Percentiles rank a stretch among this genome's conserved stretches.
Evolutionary conservation across 176 grass and related monocot species (phyloP).

Genomic region (Eragrostis nindensis): DNA sequence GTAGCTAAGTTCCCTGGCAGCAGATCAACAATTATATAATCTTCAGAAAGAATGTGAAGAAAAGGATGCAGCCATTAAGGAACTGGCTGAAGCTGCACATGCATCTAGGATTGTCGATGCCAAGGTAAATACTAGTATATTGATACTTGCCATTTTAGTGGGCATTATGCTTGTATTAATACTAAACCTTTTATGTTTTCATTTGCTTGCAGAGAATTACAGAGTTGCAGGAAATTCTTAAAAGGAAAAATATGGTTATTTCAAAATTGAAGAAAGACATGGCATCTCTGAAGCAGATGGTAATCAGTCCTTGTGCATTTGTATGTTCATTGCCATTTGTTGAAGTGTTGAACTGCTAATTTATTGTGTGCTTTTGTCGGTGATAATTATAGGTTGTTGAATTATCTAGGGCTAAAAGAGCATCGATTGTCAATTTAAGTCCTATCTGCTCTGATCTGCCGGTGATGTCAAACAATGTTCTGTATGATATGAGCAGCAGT

Average conservation of each 20-base stretch:
- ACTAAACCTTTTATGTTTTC: background rate
- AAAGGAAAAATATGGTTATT: slow-evolving; percentile 83
- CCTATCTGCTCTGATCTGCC: slow-evolving; percentile 47
- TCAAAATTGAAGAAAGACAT: slow-evolving; percentile 92
- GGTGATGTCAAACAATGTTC: slow-evolving; percentile 82
- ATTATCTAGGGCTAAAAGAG: slow-evolving; percentile 70
- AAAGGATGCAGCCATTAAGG: slow-evolving; percentile 81
- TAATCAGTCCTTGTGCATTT: slow-evolving; percentile 31
- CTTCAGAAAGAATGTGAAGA: slow-evolving; percentile 89
- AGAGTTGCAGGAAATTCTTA: slow-evolving; percentile 75
- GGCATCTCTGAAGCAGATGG: slow-evolving; percentile 68
- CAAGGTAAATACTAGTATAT: slow-evolving; percentile 59
- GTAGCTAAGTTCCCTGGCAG: slow-evolving; percentile 66
- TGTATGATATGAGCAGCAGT: slow-evolving; percentile 80
- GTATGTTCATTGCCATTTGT: background rate
- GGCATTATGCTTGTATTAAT: background rate
- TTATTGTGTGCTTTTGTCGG: background rate
- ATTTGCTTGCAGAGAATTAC: slow-evolving; percentile 68
- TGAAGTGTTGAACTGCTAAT: background rate
- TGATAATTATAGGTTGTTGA: slow-evolving; percentile 71
- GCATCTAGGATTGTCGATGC: slow-evolving; percentile 55
- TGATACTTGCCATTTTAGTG: background rate
- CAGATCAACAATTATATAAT: slow-evolving; percentile 82
- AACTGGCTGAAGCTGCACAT: slow-evolving; percentile 59
- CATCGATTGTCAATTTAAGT: slow-evolving; percentile 48